These are phyloP conservation scores for Penicillium atrosanguineum DNA, from an alignment of 495 filamentous ascomycete species.

Conservation along the genomic window DNA sequence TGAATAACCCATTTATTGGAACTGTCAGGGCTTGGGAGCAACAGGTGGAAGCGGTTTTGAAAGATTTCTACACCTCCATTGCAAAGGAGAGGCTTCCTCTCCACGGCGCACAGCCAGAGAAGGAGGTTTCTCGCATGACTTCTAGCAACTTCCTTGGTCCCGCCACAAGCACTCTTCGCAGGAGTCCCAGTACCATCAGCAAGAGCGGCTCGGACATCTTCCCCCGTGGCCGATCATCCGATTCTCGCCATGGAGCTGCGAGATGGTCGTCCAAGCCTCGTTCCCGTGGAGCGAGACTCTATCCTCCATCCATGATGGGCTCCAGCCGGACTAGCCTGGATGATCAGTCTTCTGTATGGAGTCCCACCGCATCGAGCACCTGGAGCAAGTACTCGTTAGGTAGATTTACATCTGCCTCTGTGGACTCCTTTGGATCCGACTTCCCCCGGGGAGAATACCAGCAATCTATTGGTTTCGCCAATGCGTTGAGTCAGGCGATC, in stretches of 20 bases:
- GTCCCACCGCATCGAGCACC: slow-evolving; percentile 79
- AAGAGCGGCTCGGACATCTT: slow-evolving; percentile 78
- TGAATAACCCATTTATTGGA: slow-evolving; percentile 76
- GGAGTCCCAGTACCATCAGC: slow-evolving; percentile 86
- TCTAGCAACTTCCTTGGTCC: slow-evolving; percentile 49
- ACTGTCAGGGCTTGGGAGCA: slow-evolving; percentile 80
- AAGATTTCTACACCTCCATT: slow-evolving; percentile 89
- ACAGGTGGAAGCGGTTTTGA: slow-evolving; percentile 84
- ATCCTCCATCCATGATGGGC: slow-evolving; percentile 74
- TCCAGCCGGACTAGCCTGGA: slow-evolving; percentile 94
- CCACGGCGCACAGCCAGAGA: slow-evolving; percentile 58
- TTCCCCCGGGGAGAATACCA: slow-evolving; percentile 83
- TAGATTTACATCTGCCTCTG: slow-evolving; percentile 85
- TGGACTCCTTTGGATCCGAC: slow-evolving; percentile 80
- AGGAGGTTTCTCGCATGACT: slow-evolving; percentile 37
- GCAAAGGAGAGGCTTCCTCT: slow-evolving; percentile 80
- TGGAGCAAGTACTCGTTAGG: slow-evolving; percentile 95
- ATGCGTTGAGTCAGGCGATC: slow-evolving; percentile 93
- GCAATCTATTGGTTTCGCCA: slow-evolving; percentile 96
- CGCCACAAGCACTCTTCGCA: slow-evolving; percentile 61
- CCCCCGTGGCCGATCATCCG: slow-evolving; percentile 69
- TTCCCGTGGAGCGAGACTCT: slow-evolving; percentile 70
- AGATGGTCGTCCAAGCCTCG: slow-evolving; percentile 84
- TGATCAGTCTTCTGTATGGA: slow-evolving; percentile 87
- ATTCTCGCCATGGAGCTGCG: slow-evolving; percentile 61